phyloP scores from a whole-genome alignment of 768 basidiomycete species.

The Auriscalpium orientale region DNA sequence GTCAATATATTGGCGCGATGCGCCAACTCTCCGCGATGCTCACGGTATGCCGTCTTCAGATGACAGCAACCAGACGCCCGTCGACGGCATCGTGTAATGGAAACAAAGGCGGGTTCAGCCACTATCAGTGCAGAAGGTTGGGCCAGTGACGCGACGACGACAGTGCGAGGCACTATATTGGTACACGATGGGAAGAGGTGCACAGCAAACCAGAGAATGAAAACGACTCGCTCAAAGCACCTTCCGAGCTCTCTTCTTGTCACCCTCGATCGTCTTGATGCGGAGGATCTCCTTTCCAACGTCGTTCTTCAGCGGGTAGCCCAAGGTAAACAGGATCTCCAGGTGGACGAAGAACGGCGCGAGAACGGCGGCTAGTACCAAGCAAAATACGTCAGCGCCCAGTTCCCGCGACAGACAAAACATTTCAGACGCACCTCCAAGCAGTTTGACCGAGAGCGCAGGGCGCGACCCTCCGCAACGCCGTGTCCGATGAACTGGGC shows the following conservation, averaged over 20 bases:
- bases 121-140: too few species aligned
- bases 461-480: constrained; percentile 78
- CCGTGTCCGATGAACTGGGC: constrained; percentile 90
- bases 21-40: too few species aligned
- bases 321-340: constrained; percentile 76
- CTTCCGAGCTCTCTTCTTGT: constrained; percentile 39
- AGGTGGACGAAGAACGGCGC: constrained; percentile 96
- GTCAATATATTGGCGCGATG: too few species aligned
- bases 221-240: constrained; percentile 20
- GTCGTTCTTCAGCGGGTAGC: constrained; percentile 72
- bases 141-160: too few species aligned
- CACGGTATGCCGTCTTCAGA: too few species aligned
- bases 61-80: too few species aligned
- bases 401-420: too few species aligned
- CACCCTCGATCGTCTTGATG: constrained; percentile 57
- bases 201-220: constrained; percentile 10
- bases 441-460: constrained; percentile 79
- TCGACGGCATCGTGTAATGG: too few species aligned
- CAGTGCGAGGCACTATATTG: too few species aligned
- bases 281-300: constrained; percentile 68
- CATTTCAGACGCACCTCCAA: constrained; percentile 54
- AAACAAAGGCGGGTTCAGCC: too few species aligned
- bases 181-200: too few species aligned
- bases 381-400: background rate
- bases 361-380: constrained; percentile 65